Percentiles rank a stretch among this genome's conserved stretches.
Evolutionary conservation across 176 grass and related monocot species (phyloP).

Genomic region (Aegilops tauschii): DNA sequence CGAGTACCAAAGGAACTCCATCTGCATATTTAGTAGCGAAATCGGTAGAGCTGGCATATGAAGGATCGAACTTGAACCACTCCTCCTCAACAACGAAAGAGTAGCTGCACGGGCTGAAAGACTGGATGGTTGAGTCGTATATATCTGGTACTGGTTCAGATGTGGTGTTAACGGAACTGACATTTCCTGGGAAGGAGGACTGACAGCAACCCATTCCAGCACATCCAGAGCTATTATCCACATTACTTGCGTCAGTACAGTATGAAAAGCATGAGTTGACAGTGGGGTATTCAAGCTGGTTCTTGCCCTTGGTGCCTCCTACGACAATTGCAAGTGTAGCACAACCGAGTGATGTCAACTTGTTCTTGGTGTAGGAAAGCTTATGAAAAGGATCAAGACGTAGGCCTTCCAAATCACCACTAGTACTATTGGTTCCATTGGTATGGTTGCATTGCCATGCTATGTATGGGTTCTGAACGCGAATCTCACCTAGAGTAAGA

Average conservation of each 20-base stretch:
- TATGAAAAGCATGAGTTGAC: not conserved
- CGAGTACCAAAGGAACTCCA: not conserved
- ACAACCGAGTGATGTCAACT: not conserved
- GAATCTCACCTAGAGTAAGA: not conserved
- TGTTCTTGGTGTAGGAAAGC: not conserved
- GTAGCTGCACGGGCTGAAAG: conserved; percentile 1
- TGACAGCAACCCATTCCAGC: not conserved
- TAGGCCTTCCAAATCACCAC: not conserved
- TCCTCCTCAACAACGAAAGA: not conserved
- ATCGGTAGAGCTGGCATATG: not conserved
- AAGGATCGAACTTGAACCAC: not conserved
- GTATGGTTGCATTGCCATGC: not conserved
- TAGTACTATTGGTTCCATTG: not conserved
- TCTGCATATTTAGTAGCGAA: not conserved
- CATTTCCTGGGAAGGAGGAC: not conserved
- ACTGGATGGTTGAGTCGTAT: not conserved
- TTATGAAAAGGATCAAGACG: not conserved
- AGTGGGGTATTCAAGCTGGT: not conserved
- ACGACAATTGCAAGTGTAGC: not conserved
- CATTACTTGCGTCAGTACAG: not conserved
- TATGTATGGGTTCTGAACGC: not conserved
- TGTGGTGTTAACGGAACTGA: not conserved
- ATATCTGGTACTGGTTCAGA: not conserved
- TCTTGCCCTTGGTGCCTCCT: not conserved
- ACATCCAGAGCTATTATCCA: not conserved